phyloP scores from a whole-genome alignment of 164 flowering plant species.

The Brasenia schreberi region DNA sequence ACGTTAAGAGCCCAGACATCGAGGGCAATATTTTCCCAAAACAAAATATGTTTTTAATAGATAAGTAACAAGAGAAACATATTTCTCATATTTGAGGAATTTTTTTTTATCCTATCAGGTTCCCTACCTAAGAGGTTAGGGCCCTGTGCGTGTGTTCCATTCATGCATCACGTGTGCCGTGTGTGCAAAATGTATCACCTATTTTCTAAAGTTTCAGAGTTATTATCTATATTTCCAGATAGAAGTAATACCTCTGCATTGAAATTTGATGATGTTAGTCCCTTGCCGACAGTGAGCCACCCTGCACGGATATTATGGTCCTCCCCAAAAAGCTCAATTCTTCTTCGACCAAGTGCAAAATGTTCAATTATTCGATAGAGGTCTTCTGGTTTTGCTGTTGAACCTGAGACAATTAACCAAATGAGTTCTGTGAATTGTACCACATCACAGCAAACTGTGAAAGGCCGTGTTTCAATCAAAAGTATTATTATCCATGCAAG shows the following conservation, averaged over 20 bases:
- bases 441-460: not conserved
- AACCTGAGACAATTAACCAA: slow-evolving; percentile 34
- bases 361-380: slow-evolving; percentile 93
- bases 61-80: too few species aligned
- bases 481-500: not conserved
- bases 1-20: too few species aligned
- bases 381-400: slow-evolving; percentile 94
- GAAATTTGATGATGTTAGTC: slow-evolving; percentile 82
- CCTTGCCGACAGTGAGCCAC: slow-evolving; percentile 95
- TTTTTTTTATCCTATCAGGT: too few species aligned
- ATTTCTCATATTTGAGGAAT: too few species aligned
- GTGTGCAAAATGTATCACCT: too few species aligned
- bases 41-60: too few species aligned
- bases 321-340: slow-evolving; percentile 96
- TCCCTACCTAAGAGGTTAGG: too few species aligned
- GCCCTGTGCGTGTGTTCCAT: too few species aligned
- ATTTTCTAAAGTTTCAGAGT: too few species aligned
- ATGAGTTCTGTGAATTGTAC: not conserved
- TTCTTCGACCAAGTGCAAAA: slow-evolving; percentile 88
- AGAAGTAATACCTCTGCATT: slow-evolving; percentile 48
- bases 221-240: not conserved
- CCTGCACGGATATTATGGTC: slow-evolving; percentile 97
- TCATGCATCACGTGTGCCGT: too few species aligned
- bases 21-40: too few species aligned
- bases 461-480: not conserved